Conservation (phyloP, 2,329 filamentous ascomycete species). For the Aspergillus awamori region DNA sequence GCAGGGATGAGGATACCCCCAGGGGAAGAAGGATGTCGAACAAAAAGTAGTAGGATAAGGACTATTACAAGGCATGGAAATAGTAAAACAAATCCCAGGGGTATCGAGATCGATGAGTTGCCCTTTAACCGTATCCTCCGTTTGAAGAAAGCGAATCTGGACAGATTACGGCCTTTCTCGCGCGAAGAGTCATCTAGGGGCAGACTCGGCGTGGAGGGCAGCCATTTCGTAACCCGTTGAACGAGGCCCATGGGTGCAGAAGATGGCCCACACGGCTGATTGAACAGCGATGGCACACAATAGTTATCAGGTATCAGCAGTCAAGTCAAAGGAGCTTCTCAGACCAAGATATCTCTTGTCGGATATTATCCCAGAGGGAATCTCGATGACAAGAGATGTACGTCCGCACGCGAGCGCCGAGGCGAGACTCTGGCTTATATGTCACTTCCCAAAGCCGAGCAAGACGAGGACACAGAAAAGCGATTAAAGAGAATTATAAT, state of each 20-base stretch:
- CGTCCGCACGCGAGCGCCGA: constrained; percentile 22
- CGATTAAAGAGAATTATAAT: constrained; percentile 16
- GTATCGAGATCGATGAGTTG: constrained; percentile 90
- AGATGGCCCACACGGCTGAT: constrained; percentile 28
- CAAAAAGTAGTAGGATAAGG: constrained; percentile 85
- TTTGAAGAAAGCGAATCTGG: constrained; percentile 76
- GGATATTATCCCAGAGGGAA: neutral
- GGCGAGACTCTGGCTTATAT: constrained; percentile 5
- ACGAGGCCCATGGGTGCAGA: constrained; percentile 55
- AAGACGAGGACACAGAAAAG: constrained; percentile 7
- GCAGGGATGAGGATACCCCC: constrained; percentile 84
- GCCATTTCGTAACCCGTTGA: constrained; percentile 56
- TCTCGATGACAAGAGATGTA: constrained; percentile 8
- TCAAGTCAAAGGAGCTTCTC: neutral
- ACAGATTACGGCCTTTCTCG: constrained; percentile 46
- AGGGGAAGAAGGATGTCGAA: constrained; percentile 81
- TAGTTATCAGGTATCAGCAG: constrained; percentile 15
- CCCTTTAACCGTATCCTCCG: constrained; percentile 85
- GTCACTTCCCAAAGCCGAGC: constrained; percentile 4
- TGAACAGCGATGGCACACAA: constrained; percentile 11
- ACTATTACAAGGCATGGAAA: constrained; percentile 91
- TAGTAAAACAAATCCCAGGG: constrained; percentile 85
- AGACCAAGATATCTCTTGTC: neutral
- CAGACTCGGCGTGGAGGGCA: constrained; percentile 51
- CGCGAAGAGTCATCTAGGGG: constrained; percentile 51